Percentiles rank a stretch among this genome's conserved stretches.
phyloP scores from a whole-genome alignment of 1,139 yeast species.

The Blastobotrys malaysiensis region DNA sequence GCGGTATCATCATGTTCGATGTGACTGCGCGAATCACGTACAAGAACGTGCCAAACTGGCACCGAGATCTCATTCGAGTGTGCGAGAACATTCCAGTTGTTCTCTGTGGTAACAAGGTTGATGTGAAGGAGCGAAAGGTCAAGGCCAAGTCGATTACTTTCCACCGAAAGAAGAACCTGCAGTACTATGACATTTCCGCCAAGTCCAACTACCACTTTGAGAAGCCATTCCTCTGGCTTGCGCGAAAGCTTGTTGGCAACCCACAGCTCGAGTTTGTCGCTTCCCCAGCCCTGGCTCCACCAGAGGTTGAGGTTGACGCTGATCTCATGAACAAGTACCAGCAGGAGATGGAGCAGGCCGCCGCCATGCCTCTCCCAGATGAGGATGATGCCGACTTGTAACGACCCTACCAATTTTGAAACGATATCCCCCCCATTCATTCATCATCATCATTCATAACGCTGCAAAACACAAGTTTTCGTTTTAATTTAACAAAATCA shows the following conservation, averaged over 20 bases:
- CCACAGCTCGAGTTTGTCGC: slow-evolving; percentile 98
- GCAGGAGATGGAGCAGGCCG: slow-evolving; percentile 99
- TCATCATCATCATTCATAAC: neutral
- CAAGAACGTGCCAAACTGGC: slow-evolving; percentile 99
- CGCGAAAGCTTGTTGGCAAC: slow-evolving; percentile 98
- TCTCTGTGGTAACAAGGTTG: slow-evolving; percentile 98
- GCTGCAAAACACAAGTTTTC: neutral
- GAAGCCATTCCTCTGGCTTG: slow-evolving; percentile 99
- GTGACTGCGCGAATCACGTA: slow-evolving; percentile 99
- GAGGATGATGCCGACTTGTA: slow-evolving; percentile 99
- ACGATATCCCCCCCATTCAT: neutral
- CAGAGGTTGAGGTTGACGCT: slow-evolving; percentile 96
- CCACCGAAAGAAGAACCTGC: slow-evolving; percentile 99
- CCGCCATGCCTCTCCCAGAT: slow-evolving; percentile 99
- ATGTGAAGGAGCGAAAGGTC: slow-evolving; percentile 98
- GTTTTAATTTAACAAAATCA: neutral
- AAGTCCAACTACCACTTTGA: slow-evolving; percentile 99
- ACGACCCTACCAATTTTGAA: slow-evolving; percentile 16
- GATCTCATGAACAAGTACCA: slow-evolving; percentile 97
- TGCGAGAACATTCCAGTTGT: slow-evolving; percentile 99
- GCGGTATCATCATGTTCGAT: slow-evolving; percentile 99
- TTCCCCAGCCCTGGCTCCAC: slow-evolving; percentile 99
- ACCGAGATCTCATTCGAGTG: slow-evolving; percentile 93
- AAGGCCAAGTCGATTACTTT: slow-evolving; percentile 99
- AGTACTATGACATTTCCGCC: slow-evolving; percentile 98